A percentile compares a stretch with the other conserved stretches of the same genome.
These are phyloP conservation scores for Filosporella fistucella DNA, from an alignment of 495 filamentous ascomycete species.

Conservation along the genomic window DNA sequence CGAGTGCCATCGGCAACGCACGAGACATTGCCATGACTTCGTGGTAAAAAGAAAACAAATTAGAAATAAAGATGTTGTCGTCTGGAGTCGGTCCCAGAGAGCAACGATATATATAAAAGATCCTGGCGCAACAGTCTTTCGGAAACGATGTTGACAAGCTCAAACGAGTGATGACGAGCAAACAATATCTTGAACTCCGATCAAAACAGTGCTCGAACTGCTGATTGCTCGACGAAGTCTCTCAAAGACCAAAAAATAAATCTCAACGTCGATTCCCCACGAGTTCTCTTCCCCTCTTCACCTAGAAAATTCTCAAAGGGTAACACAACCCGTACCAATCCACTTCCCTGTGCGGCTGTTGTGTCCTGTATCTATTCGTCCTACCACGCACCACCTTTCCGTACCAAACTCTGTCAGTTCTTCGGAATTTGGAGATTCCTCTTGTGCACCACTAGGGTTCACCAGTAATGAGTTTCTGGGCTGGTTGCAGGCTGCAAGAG, in stretches of 20 bases:
- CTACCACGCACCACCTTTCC: slow-evolving; percentile 2
- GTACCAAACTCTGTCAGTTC: slow-evolving; percentile 3
- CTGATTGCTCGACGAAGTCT: slow-evolving; percentile 7
- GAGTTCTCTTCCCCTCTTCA: neutral
- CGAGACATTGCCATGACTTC: slow-evolving; percentile 11
- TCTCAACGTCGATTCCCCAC: slow-evolving; percentile 7
- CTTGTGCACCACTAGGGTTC: slow-evolving; percentile 9
- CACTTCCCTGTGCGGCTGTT: neutral
- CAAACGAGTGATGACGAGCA: slow-evolving; percentile 24
- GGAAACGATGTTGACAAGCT: slow-evolving; percentile 8
- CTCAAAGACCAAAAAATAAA: no score
- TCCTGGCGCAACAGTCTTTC: neutral
- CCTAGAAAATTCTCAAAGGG: slow-evolving; percentile 3
- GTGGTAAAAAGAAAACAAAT: neutral
- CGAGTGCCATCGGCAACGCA: slow-evolving; percentile 18
- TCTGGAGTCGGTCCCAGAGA: slow-evolving; percentile 1
- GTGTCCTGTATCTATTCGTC: slow-evolving; percentile 3
- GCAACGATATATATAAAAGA: slow-evolving; percentile 4
- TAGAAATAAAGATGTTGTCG: no score
- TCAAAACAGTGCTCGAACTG: neutral
- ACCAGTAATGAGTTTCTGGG: slow-evolving; percentile 1
- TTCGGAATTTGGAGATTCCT: slow-evolving; percentile 1
- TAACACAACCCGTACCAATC: slow-evolving; percentile 12
- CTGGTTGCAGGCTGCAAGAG: slow-evolving; percentile 13
- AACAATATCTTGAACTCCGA: slow-evolving; percentile 14